Evolutionary conservation across 108 stramenopile genomes (phyloP), one percentile per base, ranked within the genome.

Genomic region (Schizochytrium sp.): DNA sequence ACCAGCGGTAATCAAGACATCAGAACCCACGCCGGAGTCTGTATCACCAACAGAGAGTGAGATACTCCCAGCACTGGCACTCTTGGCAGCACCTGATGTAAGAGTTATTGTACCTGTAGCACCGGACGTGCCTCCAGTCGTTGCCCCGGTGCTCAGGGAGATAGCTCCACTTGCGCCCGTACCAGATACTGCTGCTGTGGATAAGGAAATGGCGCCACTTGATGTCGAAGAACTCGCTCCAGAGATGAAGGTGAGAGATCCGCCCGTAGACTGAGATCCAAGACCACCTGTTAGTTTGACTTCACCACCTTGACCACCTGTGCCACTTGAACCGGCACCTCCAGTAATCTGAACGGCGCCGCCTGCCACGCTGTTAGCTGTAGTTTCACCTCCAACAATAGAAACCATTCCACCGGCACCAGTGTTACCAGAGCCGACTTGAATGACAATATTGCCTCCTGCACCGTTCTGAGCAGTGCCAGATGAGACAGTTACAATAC

Each of bases 111-210:
- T 50, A 3, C 90, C 90, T 72, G 90, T 88, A 4, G 28, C 64
- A 7, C 72, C 72, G 0, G 59, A 42, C 7, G 17, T n/a, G 0
- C 17, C 8, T 5, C 61, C 4, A 4, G 83, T 15, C 0, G 60
- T 38, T 17, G 60, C 46, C 4, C 89, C 89, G 41, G 89, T 89
- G 58, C 57, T 19, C 55, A 89, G 49, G 15, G 55, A n/a, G 5
- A 92, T 91, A 57, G 42, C 41, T 4, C 92, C 92, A 3, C 87
- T 89, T 15, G 89, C 87, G 44, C 92, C 92, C 28, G 91, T n/a
- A 46, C 87, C 73, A 4, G 90, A 90, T 47, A 89, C 89, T 42
- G 44, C 88, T 40, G 90, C 90, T 41, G 92, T 92, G 7, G 49
- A 42, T 4, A 92, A 53, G 42, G 40, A 15, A 56, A 92, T 69